Conservation (phyloP, 2,329 filamentous ascomycete genomes). For the Lecanicillium sp. region DNA sequence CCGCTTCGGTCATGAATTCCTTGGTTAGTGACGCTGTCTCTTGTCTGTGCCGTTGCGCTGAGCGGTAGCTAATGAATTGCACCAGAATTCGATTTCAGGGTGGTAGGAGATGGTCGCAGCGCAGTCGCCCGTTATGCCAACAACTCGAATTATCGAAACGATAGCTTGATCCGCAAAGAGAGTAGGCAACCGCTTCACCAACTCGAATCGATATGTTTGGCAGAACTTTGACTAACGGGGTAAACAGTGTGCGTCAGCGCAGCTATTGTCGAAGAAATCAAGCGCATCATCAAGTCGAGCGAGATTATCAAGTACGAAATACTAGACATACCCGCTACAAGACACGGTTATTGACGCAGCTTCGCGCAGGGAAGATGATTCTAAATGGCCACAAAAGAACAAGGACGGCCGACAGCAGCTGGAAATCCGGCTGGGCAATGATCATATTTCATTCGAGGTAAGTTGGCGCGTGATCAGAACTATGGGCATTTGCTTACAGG, state of each 20-base stretch:
- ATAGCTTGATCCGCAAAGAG: constrained; percentile 98
- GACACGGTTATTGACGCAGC: not conserved
- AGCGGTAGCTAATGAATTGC: constrained; percentile 1
- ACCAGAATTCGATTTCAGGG: constrained; percentile 91
- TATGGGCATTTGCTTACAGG: constrained; percentile 12
- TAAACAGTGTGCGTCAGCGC: constrained; percentile 87
- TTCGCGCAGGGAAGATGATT: constrained; percentile 80
- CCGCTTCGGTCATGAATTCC: constrained; percentile 94
- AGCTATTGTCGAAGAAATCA: constrained; percentile 85
- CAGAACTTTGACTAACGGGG: not conserved
- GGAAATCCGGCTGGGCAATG: constrained; percentile 86
- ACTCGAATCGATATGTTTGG: not conserved
- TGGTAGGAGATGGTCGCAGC: constrained; percentile 85
- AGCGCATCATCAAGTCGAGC: constrained; percentile 92
- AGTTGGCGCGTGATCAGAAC: not conserved
- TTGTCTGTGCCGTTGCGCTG: not conserved
- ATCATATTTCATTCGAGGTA: constrained; percentile 97
- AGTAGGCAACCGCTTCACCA: constrained; percentile 56
- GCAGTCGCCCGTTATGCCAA: constrained; percentile 95
- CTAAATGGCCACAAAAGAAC: constrained; percentile 98
- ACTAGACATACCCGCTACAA: constrained; percentile 5
- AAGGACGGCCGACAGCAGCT: constrained; percentile 96
- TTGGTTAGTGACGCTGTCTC: constrained; percentile 53
- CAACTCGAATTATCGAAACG: constrained; percentile 99
- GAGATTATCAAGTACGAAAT: constrained; percentile 84